phyloP scores from a whole-genome alignment of 2,329 filamentous ascomycete genomes.

The Aspergillus ibericus region DNA sequence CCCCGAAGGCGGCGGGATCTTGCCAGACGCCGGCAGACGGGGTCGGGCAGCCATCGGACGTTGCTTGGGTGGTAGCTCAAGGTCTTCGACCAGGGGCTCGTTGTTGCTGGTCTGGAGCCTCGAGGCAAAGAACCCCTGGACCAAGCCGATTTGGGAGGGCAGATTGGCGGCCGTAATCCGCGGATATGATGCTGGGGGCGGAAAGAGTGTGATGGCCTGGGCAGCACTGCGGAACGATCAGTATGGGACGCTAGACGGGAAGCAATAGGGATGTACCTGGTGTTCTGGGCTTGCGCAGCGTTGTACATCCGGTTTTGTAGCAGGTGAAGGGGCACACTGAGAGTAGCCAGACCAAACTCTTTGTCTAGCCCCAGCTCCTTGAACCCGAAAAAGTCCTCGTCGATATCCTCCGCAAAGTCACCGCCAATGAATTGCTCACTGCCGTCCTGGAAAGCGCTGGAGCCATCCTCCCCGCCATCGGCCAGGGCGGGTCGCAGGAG shows the following conservation, averaged over 20 bases:
- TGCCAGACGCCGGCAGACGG: constrained; percentile 48
- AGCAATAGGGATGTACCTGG: constrained; percentile 44
- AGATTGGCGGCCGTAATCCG: constrained; percentile 77
- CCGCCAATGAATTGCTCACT: constrained; percentile 96
- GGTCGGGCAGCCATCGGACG: constrained; percentile 51
- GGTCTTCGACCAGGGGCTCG: constrained; percentile 84
- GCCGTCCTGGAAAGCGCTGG: constrained; percentile 89
- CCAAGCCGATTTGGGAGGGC: constrained; percentile 76
- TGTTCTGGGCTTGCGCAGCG: constrained; percentile 75
- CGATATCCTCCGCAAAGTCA: constrained; percentile 96
- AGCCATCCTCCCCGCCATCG: constrained; percentile 78
- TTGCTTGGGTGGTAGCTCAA: constrained; percentile 92
- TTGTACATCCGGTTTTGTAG: constrained; percentile 87
- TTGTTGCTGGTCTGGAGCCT: constrained; percentile 84
- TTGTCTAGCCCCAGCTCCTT: constrained; percentile 88
- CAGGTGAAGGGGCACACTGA: constrained; percentile 90
- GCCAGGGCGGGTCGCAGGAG: constrained; percentile 84
- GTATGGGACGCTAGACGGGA: constrained; percentile 7
- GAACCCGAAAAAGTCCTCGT: constrained; percentile 99
- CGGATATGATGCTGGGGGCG: constrained; percentile 68
- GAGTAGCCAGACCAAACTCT: constrained; percentile 82
- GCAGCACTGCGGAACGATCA: constrained; percentile 27
- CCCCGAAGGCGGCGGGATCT: constrained; percentile 41
- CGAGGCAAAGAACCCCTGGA: constrained; percentile 86
- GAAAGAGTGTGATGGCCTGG: constrained; percentile 58